Evolutionary conservation across 1,284 basidiomycete genomes (phyloP).

Genomic region (Cutaneotrichosporon sp.): DNA sequence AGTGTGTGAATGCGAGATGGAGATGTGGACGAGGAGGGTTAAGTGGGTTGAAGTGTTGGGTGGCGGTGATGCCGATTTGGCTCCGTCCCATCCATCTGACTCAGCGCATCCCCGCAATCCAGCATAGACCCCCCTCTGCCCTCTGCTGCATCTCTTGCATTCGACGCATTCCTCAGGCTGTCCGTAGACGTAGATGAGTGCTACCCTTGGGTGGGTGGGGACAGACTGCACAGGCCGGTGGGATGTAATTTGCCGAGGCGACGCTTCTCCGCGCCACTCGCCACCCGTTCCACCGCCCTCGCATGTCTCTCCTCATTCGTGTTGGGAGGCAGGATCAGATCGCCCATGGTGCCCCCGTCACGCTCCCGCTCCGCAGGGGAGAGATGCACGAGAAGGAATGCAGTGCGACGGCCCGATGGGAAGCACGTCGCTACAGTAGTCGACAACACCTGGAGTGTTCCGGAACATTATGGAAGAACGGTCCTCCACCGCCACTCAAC

Average conservation of each 20-base stretch:
- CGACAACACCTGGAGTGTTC: not conserved
- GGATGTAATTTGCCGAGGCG: too few species aligned
- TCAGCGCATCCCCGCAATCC: not conserved
- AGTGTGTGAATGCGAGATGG: not conserved
- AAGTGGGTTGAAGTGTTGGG: not conserved
- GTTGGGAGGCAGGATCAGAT: too few species aligned
- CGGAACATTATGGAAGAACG: not conserved
- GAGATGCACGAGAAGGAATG: too few species aligned
- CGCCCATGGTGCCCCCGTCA: too few species aligned
- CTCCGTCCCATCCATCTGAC: not conserved
- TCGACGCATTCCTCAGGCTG: not conserved
- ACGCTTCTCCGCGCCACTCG: too few species aligned
- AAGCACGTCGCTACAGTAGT: too few species aligned
- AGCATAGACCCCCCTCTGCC: not conserved
- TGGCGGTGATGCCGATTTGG: not conserved
- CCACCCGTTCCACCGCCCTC: too few species aligned
- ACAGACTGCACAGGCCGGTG: not conserved
- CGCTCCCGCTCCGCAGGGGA: too few species aligned
- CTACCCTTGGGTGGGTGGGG: not conserved
- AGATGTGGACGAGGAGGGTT: not conserved
- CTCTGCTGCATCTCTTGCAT: not conserved
- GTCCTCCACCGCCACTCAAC: not conserved
- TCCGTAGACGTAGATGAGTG: not conserved
- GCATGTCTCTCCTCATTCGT: too few species aligned
- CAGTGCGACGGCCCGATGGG: too few species aligned